A percentile compares a stretch with the other conserved stretches of the same genome.
phyloP scores from a whole-genome alignment of 2,329 filamentous ascomycete genomes.

The Malbranchea cinnamomea region DNA sequence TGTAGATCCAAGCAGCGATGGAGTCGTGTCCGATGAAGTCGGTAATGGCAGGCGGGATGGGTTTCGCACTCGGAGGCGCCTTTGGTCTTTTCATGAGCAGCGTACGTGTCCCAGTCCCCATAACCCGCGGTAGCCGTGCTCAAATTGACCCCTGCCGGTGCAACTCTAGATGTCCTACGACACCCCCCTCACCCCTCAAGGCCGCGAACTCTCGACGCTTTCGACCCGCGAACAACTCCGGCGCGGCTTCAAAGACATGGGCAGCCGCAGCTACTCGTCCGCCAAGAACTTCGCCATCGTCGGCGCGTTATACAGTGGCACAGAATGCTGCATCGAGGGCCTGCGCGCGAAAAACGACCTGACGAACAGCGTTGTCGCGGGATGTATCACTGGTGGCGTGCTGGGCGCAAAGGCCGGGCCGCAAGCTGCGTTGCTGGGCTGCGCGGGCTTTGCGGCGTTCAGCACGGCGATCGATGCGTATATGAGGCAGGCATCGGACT shows the following conservation, averaged over 20 bases:
- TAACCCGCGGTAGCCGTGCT: too few species aligned
- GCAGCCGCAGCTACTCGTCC: conserved; percentile 60
- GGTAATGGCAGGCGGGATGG: conserved; percentile 78
- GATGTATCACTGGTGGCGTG: conserved; percentile 81
- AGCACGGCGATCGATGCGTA: conserved; percentile 83
- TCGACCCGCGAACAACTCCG: conserved; percentile 73
- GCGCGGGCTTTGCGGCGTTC: conserved; percentile 86
- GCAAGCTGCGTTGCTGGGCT: conserved; percentile 74
- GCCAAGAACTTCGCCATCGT: conserved; percentile 94
- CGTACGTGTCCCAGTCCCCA: conserved; percentile 38
- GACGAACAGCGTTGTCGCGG: conserved; percentile 70
- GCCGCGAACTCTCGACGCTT: conserved; percentile 45
- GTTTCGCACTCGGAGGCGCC: conserved; percentile 81
- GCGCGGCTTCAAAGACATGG: conserved; percentile 89
- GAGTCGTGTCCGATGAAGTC: conserved; percentile 86
- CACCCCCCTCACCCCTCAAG: conserved; percentile 56
- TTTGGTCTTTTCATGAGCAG: conserved; percentile 98
- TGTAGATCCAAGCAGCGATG: conserved; percentile 67
- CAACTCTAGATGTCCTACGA: conserved; percentile 99
- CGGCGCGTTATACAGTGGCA: conserved; percentile 77
- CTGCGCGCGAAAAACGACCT: conserved; percentile 84
- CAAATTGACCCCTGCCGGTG: conserved; percentile 4
- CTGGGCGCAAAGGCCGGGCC: conserved; percentile 77
- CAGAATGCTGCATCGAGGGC: conserved; percentile 92
- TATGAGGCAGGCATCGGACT: conserved; percentile 57